A percentile compares a stretch with the other conserved stretches of the same genome.
phyloP scores from a whole-genome alignment of 192 early-diverging fungal species.

The Coemansia sp. region DNA sequence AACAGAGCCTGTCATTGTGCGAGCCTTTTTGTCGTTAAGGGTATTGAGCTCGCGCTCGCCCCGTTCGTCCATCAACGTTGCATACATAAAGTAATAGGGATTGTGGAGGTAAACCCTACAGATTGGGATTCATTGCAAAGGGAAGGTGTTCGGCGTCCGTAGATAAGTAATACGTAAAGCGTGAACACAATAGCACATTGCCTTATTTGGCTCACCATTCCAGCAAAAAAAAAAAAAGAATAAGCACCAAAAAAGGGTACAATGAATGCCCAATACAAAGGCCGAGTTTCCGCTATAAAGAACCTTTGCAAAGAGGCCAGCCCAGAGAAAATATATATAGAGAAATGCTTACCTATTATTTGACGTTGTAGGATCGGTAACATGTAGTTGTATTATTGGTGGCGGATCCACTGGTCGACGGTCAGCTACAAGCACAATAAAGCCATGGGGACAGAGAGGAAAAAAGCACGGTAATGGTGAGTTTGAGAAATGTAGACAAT shows the following conservation, averaged over 20 bases:
- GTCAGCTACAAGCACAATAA: slow-evolving; percentile 35
- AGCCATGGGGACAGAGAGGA: background rate
- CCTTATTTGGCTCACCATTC: background rate
- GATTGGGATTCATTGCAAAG: background rate
- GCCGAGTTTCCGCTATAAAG: background rate
- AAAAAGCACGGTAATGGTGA: background rate
- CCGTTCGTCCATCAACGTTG: slow-evolving; percentile 80
- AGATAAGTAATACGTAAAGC: background rate
- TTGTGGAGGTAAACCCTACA: slow-evolving; percentile 62
- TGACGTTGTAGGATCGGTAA: slow-evolving; percentile 38
- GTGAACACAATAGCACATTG: background rate
- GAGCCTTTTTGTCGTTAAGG: slow-evolving; percentile 84
- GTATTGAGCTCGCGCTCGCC: slow-evolving; percentile 84
- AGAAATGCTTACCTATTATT: slow-evolving; percentile 46
- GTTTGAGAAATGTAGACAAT: slow-evolving; percentile 1
- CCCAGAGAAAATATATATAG: background rate
- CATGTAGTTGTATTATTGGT: slow-evolving; percentile 55
- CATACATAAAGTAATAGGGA: slow-evolving; percentile 98
- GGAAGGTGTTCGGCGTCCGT: background rate
- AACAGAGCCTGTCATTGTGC: slow-evolving; percentile 89
- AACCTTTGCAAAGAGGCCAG: slow-evolving; percentile 1
- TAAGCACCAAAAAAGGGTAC: background rate
- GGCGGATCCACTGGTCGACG: slow-evolving; percentile 56
- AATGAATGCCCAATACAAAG: slow-evolving; percentile 6
- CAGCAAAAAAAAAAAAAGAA: background rate